Evolutionary conservation across 257 asterid genomes (phyloP), one percentile per base, ranked within the genome.

Genomic region (Salvia rosmarinus): DNA sequence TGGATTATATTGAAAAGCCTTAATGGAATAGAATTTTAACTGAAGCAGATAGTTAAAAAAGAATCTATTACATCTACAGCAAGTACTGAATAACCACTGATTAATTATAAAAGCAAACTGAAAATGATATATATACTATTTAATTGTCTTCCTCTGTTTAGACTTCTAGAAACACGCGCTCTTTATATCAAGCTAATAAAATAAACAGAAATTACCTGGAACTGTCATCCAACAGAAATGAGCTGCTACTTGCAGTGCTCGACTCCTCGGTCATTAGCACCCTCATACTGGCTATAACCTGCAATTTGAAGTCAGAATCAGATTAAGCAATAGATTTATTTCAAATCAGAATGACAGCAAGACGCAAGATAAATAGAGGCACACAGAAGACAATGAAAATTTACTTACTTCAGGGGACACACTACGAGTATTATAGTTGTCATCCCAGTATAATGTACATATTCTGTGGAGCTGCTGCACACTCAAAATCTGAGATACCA

Each of bases 401-500:
- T 19, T 56, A 77, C 95, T 85, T 81, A 95, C 99, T 75, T 88
- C 95, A 9, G 87, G 84, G 19, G 98, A 91, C 74, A 95, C 99
- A 68, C 96, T 95, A 75, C 90, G 88, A 65, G 99, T 95, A 63
- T 95, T 95, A 75, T 95, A 95, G 82, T 89, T 88, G 80, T 90
- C 98, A 73, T 95, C 99, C 94, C 95, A 85, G 84, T 95, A 95
- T 70, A 91, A 78, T 4, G 97, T 87, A 61, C 98, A 91, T 82
- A 95, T 91, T 87, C 98, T 87, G 94, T 95, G 88, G 73, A 95
- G 89, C 87, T 95, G 99, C 84, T 95, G 99, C 77, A 91, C 97
- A 42, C 97, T 88, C 60, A 95, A 87, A 81, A 91, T 87, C 99
- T 91, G 95, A 19, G 67, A 83, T 59, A 61, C 49, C 75, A 78